phyloP scores from a whole-genome alignment of 306 rosid genomes.

The Purshia tridentata region DNA sequence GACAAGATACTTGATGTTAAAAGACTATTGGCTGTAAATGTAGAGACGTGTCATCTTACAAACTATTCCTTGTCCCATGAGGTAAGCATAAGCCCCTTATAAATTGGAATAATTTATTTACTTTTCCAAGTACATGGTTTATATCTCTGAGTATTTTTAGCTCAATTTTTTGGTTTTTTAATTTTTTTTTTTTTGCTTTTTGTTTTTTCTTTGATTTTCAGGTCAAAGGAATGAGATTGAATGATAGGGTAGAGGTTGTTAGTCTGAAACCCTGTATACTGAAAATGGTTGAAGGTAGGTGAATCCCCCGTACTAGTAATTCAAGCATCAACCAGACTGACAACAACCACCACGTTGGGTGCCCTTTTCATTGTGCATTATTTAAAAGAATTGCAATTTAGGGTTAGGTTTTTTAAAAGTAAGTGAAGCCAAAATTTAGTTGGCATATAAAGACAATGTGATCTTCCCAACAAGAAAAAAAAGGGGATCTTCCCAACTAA shows the following conservation, averaged over 20 bases:
- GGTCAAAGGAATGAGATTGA: conserved; percentile 76
- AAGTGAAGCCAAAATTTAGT: neutral
- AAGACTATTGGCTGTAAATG: conserved; percentile 75
- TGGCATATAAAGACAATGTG: neutral
- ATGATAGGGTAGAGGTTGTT: conserved; percentile 66
- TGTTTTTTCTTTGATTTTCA: conserved; percentile 18
- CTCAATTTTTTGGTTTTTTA: neutral
- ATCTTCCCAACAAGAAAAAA: too few relatives aligned
- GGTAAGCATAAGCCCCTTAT: conserved; percentile 47
- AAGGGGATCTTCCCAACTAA: neutral
- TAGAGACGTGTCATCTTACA: conserved; percentile 86
- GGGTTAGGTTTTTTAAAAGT: neutral
- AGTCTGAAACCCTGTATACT: conserved; percentile 76
- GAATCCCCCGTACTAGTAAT: conserved; percentile 18
- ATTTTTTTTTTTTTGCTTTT: neutral
- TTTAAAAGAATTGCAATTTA: neutral
- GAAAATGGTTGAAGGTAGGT: conserved; percentile 95
- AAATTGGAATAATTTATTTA: neutral
- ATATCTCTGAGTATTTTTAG: neutral
- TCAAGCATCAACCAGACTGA: conserved; percentile 25
- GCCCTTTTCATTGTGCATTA: neutral
- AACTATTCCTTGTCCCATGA: conserved; percentile 84
- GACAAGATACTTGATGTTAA: conserved; percentile 91
- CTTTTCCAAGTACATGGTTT: neutral
- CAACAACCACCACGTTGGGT: neutral